A percentile compares a stretch with the other conserved stretches of the same genome.
Conservation (phyloP, 805 yeast species). For the Zygosaccharomyces rouxii region DNA sequence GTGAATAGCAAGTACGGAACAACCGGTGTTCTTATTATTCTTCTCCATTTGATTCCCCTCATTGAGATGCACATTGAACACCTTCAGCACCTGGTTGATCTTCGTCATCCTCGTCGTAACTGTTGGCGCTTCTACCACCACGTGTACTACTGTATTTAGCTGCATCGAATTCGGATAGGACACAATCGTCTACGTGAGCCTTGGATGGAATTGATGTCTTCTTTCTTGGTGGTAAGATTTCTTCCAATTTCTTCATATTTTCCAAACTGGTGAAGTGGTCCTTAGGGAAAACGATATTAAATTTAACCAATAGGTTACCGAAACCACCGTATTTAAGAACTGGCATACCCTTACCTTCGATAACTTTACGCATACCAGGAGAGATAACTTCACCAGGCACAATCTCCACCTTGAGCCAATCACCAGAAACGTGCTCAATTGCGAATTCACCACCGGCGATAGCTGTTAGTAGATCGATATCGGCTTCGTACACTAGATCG, state of each 20-base stretch:
- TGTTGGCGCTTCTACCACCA: constrained; percentile 35
- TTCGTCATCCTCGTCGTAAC: constrained; percentile 55
- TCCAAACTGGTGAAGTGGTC: constrained; percentile 70
- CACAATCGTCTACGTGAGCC: constrained; percentile 78
- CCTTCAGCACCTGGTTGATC: constrained; percentile 40
- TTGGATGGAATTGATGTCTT: constrained; percentile 57
- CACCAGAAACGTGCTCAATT: constrained; percentile 87
- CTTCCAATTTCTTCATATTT: constrained; percentile 66
- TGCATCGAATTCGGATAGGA: constrained; percentile 64
- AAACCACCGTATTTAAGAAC: constrained; percentile 77
- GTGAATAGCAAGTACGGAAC: constrained; percentile 5
- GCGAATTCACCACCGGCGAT: constrained; percentile 93
- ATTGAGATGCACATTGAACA: constrained; percentile 86
- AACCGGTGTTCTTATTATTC: neutral
- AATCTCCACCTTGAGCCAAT: constrained; percentile 75
- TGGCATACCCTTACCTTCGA: constrained; percentile 98
- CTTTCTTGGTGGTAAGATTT: constrained; percentile 73
- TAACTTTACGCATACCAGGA: constrained; percentile 76
- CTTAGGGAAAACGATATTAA: constrained; percentile 84
- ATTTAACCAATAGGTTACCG: constrained; percentile 84
- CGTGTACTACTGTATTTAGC: constrained; percentile 45
- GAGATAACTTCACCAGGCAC: constrained; percentile 90
- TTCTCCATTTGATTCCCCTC: constrained; percentile 21
- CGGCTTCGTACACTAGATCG: constrained; percentile 79
- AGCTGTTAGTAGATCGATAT: constrained; percentile 89